phyloP scores from a whole-genome alignment of 305 asterid species.

The Fraxinus angustifolia region DNA sequence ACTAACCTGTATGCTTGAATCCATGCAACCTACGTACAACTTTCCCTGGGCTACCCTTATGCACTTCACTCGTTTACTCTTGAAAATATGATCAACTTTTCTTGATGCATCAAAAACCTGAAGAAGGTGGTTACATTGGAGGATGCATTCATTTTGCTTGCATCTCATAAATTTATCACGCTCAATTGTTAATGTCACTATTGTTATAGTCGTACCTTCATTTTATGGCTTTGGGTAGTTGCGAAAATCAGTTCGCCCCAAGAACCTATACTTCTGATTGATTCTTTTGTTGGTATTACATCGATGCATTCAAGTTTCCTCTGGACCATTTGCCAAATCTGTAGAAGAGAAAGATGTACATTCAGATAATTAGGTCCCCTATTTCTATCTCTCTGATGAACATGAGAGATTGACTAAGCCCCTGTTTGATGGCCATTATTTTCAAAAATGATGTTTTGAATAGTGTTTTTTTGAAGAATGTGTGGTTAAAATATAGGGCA shows the following conservation, averaged over 20 bases:
- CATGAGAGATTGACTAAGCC: neutral
- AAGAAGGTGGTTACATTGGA: neutral
- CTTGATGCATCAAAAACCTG: conserved; percentile 69
- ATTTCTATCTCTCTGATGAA: neutral
- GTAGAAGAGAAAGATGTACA: conserved; percentile 7
- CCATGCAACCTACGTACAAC: conserved; percentile 71
- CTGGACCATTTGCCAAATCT: conserved; percentile 77
- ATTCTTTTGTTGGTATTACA: conserved; percentile 63
- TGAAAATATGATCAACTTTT: conserved; percentile 50
- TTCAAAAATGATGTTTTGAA: too few species aligned
- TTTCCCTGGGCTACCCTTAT: conserved; percentile 57
- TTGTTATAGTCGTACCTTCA: conserved; percentile 50
- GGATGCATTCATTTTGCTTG: neutral
- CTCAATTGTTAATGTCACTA: neutral
- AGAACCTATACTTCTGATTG: conserved; percentile 56
- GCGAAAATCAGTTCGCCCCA: conserved; percentile 63
- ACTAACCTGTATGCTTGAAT: conserved; percentile 72
- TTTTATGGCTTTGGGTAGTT: conserved; percentile 52
- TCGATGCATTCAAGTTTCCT: conserved; percentile 65
- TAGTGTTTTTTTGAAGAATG: too few species aligned
- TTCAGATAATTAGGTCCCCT: neutral
- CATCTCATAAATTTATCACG: neutral
- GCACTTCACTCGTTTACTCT: conserved; percentile 67
- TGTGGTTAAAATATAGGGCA: too few species aligned
- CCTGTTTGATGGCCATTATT: too few species aligned